Evolutionary conservation across 768 basidiomycete species (phyloP).

Genomic region (Trametes elegans): DNA sequence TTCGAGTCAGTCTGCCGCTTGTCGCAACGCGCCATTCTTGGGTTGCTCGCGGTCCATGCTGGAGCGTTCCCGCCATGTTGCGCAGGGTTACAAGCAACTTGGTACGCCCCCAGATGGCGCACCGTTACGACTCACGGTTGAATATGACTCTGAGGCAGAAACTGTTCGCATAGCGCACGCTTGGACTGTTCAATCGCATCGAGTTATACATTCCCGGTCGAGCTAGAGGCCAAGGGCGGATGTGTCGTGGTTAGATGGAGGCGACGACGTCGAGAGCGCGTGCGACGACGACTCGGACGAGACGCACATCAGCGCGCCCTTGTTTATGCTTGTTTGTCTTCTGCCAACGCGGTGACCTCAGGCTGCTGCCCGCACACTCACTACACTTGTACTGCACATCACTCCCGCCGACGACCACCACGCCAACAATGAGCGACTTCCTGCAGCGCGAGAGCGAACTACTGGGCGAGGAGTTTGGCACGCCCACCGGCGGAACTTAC

Average conservation of each 20-base stretch:
- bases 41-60: too few species aligned
- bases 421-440: conserved; percentile 33
- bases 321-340: conserved; percentile 4
- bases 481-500: conserved; percentile 29
- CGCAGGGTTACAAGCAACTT: too few species aligned
- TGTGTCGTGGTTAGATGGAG: neutral
- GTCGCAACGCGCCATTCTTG: too few species aligned
- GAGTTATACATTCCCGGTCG: too few species aligned
- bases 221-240: too few species aligned
- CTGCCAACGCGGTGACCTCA: conserved; percentile 1
- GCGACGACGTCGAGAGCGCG: neutral
- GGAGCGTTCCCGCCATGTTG: too few species aligned
- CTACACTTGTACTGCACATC: neutral
- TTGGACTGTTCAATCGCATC: too few species aligned
- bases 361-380: neutral
- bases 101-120: too few species aligned
- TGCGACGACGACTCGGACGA: neutral
- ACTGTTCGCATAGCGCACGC: too few species aligned
- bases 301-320: neutral
- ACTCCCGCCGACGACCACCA: neutral
- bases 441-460: conserved; percentile 35
- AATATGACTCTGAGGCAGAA: too few species aligned
- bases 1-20: neutral
- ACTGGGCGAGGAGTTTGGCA: conserved; percentile 33
- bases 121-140: too few species aligned